A percentile compares a stretch with the other conserved stretches of the same genome.
phyloP scores from a whole-genome alignment of 768 basidiomycete genomes.

The Trametes meyenii region DNA sequence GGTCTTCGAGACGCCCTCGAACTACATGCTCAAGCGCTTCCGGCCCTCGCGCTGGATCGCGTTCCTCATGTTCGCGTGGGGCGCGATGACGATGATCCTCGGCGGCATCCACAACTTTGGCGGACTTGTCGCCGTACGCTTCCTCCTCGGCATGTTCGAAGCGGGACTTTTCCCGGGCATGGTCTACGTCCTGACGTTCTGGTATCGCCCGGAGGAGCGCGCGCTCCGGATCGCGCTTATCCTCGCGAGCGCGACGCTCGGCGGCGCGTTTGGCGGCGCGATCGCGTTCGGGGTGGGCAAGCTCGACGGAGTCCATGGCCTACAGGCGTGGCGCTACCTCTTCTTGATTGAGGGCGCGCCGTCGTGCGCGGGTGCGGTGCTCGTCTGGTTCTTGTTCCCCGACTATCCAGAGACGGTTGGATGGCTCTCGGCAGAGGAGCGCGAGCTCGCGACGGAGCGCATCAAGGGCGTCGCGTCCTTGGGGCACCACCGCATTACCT shows the following conservation, averaged over 20 bases:
- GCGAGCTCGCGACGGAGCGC: constrained; percentile 41
- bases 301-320: constrained; percentile 32
- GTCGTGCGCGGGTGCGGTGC: constrained; percentile 41
- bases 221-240: constrained; percentile 35
- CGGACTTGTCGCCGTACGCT: constrained; percentile 39
- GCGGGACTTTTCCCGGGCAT: constrained; percentile 47
- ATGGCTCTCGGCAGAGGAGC: constrained; percentile 49
- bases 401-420: constrained; percentile 52
- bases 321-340: constrained; percentile 37
- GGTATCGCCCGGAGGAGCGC: constrained; percentile 42
- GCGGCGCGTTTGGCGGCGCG: constrained; percentile 37
- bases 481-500: constrained; percentile 39
- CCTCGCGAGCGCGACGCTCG: constrained; percentile 36
- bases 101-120: constrained; percentile 41
- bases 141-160: constrained; percentile 47
- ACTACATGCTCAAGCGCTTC: constrained; percentile 43
- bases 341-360: constrained; percentile 52
- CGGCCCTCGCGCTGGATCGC: constrained; percentile 43
- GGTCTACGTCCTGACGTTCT: constrained; percentile 47
- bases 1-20: constrained; percentile 44
- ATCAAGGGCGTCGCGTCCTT: constrained; percentile 42
- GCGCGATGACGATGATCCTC: constrained; percentile 41
- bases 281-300: constrained; percentile 37
- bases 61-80: constrained; percentile 45
- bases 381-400: constrained; percentile 40